Base-by-base conservation (phyloP, 306 rosid genomes). In the Rubus parviflorus region DNA sequence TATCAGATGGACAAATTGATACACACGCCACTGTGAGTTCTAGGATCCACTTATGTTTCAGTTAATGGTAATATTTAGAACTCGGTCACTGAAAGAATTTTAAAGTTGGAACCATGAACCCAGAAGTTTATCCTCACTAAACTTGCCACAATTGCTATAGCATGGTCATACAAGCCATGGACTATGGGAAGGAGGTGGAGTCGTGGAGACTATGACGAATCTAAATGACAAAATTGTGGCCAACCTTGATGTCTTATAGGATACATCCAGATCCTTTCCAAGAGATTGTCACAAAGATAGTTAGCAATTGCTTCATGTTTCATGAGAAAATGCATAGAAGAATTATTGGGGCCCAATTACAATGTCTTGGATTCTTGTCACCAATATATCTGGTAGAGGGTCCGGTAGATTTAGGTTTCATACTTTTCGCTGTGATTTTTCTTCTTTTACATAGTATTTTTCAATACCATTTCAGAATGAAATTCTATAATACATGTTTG, bases 11-110 rank as follows among this genome's bases (percentile, higher is more conserved):
- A 51, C 42, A 57, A 14, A 25, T 45, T 52, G 76, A 71, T 15
- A 16, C 17, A 22, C 35, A 22, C 62, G 51, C 73, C 35, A 51
- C 38, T 37, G 93, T 87, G 77, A 89, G 87, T 76, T 77, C 57
- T 72, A 42, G 22, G 69, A 47, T 63, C 46, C 20, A 45, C 67
- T 48, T 61, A 46, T 25, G 60, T 17, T 46, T n/a, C 46, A 2
- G 57, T 17, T 53, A 23, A 38, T 8, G 8, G 37, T 67, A 48
- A 2, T 30, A 48, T 4, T 12, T 22, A 8, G 43, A 61, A 52
- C 8, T 22, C 30, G 41, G 15, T 54, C 38, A 19, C 70, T 71
- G 43, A 58, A 22, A 23, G 77, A 51, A 22, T 45, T 13, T 66
- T 57, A 17, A 48, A 4, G 66, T 75, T 12, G 23, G 62, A 56